Evolutionary conservation across 2,329 filamentous ascomycete genomes (phyloP).

Genomic region (Claviceps sp.): DNA sequence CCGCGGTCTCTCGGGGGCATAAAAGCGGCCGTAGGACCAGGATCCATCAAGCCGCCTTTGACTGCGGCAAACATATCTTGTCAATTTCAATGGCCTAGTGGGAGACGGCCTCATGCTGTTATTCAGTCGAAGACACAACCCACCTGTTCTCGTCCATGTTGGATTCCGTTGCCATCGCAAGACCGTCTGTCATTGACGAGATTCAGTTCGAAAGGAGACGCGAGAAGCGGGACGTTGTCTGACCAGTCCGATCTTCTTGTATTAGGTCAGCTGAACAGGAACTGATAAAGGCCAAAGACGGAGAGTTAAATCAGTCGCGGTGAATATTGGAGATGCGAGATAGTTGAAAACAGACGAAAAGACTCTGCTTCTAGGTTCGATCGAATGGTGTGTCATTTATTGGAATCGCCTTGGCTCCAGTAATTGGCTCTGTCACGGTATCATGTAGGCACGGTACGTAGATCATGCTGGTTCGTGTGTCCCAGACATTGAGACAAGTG

Average conservation of each 20-base stretch:
- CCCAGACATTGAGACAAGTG: too few species aligned
- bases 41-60: slow-evolving; percentile 11
- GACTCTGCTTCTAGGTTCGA: too few species aligned
- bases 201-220: neutral
- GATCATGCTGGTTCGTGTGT: too few species aligned
- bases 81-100: neutral
- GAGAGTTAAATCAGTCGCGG: too few species aligned
- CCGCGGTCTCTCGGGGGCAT: slow-evolving; percentile 53
- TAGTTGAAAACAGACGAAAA: too few species aligned
- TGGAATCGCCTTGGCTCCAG: too few species aligned
- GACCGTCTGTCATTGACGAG: neutral
- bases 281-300: too few species aligned
- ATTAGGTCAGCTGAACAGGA: neutral
- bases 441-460: too few species aligned
- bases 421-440: too few species aligned
- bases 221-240: neutral
- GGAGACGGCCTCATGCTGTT: neutral
- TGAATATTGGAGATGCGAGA: too few species aligned
- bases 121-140: neutral
- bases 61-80: neutral
- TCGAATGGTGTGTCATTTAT: too few species aligned
- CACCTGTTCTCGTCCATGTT: neutral
- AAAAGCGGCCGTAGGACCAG: slow-evolving; percentile 54
- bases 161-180: neutral
- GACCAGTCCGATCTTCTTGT: neutral